Evolutionary conservation across 805 yeast genomes (phyloP), one percentile per base, ranked within the genome.

Genomic region (Kazachstania psychrophila): DNA sequence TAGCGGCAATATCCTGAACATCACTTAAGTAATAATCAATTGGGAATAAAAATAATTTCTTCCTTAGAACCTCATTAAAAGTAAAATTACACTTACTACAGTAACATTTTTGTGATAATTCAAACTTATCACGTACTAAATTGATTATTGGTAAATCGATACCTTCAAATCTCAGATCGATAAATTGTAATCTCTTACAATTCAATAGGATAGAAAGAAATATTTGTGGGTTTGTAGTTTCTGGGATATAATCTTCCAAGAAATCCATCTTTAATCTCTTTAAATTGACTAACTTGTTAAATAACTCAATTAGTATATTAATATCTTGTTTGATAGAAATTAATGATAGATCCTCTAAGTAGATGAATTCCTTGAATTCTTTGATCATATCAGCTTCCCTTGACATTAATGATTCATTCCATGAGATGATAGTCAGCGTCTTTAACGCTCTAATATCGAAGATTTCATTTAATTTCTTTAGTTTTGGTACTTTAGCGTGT

Each of bases 231-330:
- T 46, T 49, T 11, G 48, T 54, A 0, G 61, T 44, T 26, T 64
- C 60, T 19, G 61, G 58, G 9, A 58, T 45, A 26, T 46, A 51
- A 29, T 63, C 62, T 23, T 54, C 56, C 31, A 60, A 42, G 30
- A 65, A 65, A 48, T 66, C 70, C 52, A 64, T 47, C 38, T 65
- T 65, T 11, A 66, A 48, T 37, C 69, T 51, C 44, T 56, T 61
- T 45, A 66, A 45, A 34, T 50, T 52, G 9, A 37, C 41, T 19
- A 51, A 45, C 32, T 50, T 50, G 33, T 49, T 46, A 37, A 60
- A 60, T 14, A 60, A 44, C n/a, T 55, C 47, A n/a, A 61, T 51
- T 26, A 66, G 40, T 0, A 57, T 44, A 2, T 56, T 45, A n/a
- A 59, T 54, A 32, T 50, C 53, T 40, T 54, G 57, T 20, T 60